These are phyloP conservation scores for Metschnikowia colocasiae DNA, from an alignment of 805 yeast genomes.

Conservation along the genomic window DNA sequence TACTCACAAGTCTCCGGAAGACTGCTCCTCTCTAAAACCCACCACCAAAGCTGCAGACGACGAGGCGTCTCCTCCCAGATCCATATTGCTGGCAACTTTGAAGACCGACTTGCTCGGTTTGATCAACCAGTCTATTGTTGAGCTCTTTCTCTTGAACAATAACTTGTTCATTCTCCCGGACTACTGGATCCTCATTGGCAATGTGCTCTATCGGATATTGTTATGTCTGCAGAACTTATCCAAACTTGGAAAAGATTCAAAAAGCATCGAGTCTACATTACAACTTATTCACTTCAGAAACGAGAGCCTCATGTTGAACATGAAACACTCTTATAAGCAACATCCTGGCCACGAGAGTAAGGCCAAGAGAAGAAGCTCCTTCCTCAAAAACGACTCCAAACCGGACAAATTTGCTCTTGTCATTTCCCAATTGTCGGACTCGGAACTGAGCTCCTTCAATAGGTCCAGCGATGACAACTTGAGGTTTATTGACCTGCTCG, in stretches of 20 bases:
- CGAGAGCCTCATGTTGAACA: conserved; percentile 63
- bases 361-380: conserved; percentile 7
- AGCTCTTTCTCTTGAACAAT: conserved; percentile 46
- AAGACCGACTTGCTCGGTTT: conserved; percentile 27
- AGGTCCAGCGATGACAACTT: conserved; percentile 28
- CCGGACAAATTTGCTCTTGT: conserved; percentile 2
- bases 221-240: conserved; percentile 21
- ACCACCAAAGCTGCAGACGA: not conserved
- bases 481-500: conserved; percentile 34
- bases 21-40: not conserved
- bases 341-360: not conserved
- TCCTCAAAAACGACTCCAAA: conserved; percentile 5
- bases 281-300: conserved; percentile 63
- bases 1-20: conserved; percentile 14
- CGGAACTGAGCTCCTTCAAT: conserved; percentile 14
- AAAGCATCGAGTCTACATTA: conserved; percentile 43
- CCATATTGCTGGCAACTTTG: conserved; percentile 16
- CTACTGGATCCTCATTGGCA: conserved; percentile 55
- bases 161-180: conserved; percentile 63
- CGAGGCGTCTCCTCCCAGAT: not conserved
- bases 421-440: conserved; percentile 3
- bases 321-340: conserved; percentile 18
- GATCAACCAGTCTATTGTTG: conserved; percentile 30
- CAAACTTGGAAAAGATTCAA: conserved; percentile 20
- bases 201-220: conserved; percentile 40